These are phyloP conservation scores for Elsinoe ampelina DNA, from an alignment of 2,329 filamentous ascomycete species.

Conservation along the genomic window DNA sequence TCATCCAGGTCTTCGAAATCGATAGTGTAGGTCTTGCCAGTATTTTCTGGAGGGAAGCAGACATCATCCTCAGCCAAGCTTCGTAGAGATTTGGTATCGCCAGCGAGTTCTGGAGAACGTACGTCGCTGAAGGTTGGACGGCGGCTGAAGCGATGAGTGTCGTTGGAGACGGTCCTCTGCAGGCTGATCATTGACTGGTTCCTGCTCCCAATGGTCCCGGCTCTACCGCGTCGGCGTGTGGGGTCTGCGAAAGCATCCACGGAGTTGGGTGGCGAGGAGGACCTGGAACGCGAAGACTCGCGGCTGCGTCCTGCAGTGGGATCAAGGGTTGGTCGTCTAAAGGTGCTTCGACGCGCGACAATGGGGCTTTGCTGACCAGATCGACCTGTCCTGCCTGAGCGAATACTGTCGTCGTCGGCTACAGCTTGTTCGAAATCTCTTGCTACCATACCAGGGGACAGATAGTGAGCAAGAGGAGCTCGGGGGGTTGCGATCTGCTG, in stretches of 20 bases:
- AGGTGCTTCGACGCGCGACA: slow-evolving; percentile 34
- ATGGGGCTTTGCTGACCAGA: slow-evolving; percentile 28
- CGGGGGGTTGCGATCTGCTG: slow-evolving; percentile 38
- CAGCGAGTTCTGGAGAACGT: slow-evolving; percentile 41
- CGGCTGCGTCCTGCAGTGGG: slow-evolving; percentile 17
- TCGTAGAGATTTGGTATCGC: slow-evolving; percentile 51
- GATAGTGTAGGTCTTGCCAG: slow-evolving; percentile 70
- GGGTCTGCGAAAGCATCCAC: slow-evolving; percentile 95
- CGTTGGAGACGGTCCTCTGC: slow-evolving; percentile 61
- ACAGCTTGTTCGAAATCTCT: slow-evolving; percentile 79
- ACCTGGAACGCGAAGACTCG: slow-evolving; percentile 47
- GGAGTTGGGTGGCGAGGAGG: slow-evolving; percentile 84
- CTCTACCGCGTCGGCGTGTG: slow-evolving; percentile 64
- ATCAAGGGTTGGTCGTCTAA: slow-evolving; percentile 27
- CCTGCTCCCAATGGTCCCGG: slow-evolving; percentile 55
- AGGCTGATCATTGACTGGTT: slow-evolving; percentile 49
- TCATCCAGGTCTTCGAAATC: slow-evolving; percentile 93
- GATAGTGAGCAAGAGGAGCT: slow-evolving; percentile 29
- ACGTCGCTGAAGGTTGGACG: slow-evolving; percentile 51
- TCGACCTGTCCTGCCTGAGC: slow-evolving; percentile 8
- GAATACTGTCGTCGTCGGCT: slow-evolving; percentile 55
- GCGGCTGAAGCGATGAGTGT: slow-evolving; percentile 47
- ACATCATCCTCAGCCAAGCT: slow-evolving; percentile 74
- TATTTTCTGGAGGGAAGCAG: slow-evolving; percentile 74
- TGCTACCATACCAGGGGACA: slow-evolving; percentile 35